A percentile compares a stretch with the other conserved stretches of the same genome.
Conservation (phyloP, 306 rosid species). For the Corylus americana region DNA sequence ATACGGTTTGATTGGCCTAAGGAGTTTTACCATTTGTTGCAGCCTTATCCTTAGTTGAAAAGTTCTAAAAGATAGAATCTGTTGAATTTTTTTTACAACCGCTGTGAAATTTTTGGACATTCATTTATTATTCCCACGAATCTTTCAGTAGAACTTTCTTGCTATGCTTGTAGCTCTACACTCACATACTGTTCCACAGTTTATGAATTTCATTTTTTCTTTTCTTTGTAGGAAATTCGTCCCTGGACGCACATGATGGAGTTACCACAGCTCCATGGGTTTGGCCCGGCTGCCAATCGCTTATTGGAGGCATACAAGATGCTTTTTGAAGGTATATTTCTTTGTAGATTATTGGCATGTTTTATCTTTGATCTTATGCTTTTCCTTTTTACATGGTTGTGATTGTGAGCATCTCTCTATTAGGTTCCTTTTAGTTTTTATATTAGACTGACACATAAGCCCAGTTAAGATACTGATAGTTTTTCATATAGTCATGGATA, state of each 20-base stretch:
- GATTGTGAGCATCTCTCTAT: not conserved
- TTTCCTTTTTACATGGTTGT: not conserved
- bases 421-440: not conserved
- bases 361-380: not conserved
- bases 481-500: not conserved
- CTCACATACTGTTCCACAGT: not conserved
- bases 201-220: not conserved
- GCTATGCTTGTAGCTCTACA: not conserved
- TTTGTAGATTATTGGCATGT: not conserved
- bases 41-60: constrained; percentile 6
- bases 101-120: not conserved
- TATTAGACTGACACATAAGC: not conserved
- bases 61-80: constrained; percentile 1
- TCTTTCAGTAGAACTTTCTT: not conserved
- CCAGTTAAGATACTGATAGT: not conserved
- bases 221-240: constrained; percentile 73
- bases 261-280: constrained; percentile 98
- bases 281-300: constrained; percentile 98
- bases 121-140: not conserved
- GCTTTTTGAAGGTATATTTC: constrained; percentile 75
- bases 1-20: not conserved
- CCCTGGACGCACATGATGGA: constrained; percentile 99
- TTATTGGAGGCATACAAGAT: constrained; percentile 92
- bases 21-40: not conserved
- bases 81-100: not conserved